Conservation (phyloP, 495 filamentous ascomycete genomes). For the Trichoderma gamsii region DNA sequence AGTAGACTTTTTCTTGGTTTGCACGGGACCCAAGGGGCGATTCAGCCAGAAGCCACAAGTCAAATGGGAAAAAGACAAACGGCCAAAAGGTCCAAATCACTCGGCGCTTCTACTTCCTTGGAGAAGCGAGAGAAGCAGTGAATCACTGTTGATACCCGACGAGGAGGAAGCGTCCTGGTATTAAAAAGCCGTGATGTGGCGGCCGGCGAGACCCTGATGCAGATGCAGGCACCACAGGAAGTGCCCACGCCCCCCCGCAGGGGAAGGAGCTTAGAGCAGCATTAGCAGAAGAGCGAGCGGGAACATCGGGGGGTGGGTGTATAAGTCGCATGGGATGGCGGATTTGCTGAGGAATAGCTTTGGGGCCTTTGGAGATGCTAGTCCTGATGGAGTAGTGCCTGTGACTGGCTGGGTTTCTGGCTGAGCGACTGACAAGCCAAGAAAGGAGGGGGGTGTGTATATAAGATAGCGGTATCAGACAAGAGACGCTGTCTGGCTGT, state of each 20-base stretch:
- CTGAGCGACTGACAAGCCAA: too few species aligned
- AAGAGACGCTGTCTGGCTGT: too few species aligned
- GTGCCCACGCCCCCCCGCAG: slow-evolving; percentile 6
- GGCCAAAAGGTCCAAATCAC: background rate
- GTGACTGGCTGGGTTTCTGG: too few species aligned
- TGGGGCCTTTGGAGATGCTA: too few species aligned
- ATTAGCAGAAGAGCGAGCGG: background rate
- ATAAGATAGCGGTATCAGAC: background rate
- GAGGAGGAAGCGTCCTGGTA: slow-evolving; percentile 4
- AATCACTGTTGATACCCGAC: slow-evolving; percentile 11
- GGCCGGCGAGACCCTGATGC: slow-evolving; percentile 13
- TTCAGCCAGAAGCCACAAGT: background rate
- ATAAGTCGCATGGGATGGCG: too few species aligned
- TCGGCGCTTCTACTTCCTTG: background rate
- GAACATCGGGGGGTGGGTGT: too few species aligned
- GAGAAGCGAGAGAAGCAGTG: background rate
- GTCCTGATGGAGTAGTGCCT: too few species aligned
- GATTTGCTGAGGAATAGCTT: too few species aligned
- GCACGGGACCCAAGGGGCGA: too few species aligned
- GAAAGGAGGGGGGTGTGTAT: too few species aligned
- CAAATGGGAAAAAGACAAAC: background rate
- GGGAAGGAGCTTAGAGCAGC: background rate
- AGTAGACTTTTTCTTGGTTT: too few species aligned
- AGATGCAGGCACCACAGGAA: slow-evolving; percentile 8
- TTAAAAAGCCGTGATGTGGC: slow-evolving; percentile 13